A percentile compares a stretch with the other conserved stretches of the same genome.
phyloP scores from a whole-genome alignment of 441 rosid species.

The Adansonia grandidieri region DNA sequence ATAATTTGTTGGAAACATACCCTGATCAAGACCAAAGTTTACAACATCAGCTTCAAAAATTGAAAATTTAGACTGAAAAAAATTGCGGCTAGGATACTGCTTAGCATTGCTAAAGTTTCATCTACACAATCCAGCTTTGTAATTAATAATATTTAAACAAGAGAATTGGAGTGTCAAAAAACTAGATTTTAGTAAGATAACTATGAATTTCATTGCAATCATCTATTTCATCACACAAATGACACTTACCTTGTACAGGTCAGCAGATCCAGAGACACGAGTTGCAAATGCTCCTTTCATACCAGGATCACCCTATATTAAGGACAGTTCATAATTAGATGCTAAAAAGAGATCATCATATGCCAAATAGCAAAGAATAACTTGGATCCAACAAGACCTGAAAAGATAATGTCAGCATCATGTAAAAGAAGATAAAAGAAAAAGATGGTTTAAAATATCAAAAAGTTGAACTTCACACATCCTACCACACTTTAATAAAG shows the following conservation, averaged over 20 bases:
- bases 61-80: slow-evolving; percentile 13
- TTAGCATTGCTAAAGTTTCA: neutral
- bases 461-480: neutral
- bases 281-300: slow-evolving; percentile 92
- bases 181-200: neutral
- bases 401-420: neutral
- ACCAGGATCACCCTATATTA: slow-evolving; percentile 78
- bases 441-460: neutral
- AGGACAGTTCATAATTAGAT: slow-evolving; percentile 12
- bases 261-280: slow-evolving; percentile 89
- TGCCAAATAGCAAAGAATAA: neutral
- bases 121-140: slow-evolving; percentile 8
- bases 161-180: neutral
- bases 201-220: slow-evolving; percentile 10
- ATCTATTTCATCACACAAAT: slow-evolving; percentile 21
- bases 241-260: slow-evolving; percentile 68
- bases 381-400: neutral
- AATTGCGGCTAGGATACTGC: neutral
- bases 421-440: neutral
- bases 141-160: slow-evolving; percentile 8
- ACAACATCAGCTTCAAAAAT: neutral
- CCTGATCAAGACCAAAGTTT: neutral
- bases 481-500: neutral
- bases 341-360: slow-evolving; percentile 21
- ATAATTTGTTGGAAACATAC: slow-evolving; percentile 1